These are phyloP conservation scores for Verticillium albo-atrum DNA, from an alignment of 2,329 filamentous ascomycete genomes.

Conservation along the genomic window DNA sequence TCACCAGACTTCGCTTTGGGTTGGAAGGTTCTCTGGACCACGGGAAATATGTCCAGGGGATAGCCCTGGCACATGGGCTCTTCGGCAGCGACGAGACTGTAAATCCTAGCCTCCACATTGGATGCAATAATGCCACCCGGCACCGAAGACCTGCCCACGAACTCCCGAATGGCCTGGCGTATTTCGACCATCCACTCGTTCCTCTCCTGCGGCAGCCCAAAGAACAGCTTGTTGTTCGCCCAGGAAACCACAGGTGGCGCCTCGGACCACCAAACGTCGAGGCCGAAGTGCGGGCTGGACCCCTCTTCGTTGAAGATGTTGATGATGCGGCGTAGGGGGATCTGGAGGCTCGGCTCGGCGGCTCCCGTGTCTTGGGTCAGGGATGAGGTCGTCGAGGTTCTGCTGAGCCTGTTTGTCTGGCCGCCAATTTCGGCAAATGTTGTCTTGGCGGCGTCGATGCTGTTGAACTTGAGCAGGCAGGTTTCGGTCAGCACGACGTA, in stretches of 20 bases:
- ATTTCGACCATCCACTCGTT: conserved; percentile 46
- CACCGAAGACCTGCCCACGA: conserved; percentile 23
- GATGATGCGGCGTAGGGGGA: conserved; percentile 47
- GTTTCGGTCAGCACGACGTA: conserved; percentile 49
- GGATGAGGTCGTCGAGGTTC: conserved; percentile 16
- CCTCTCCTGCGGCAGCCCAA: conserved; percentile 41
- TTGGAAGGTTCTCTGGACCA: conserved; percentile 42
- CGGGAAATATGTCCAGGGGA: conserved; percentile 41
- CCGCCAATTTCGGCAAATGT: conserved; percentile 40
- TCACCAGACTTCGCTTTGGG: conserved; percentile 33
- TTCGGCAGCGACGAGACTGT: conserved; percentile 38
- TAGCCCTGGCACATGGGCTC: conserved; percentile 32
- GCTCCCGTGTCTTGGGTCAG: conserved; percentile 22
- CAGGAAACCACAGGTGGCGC: conserved; percentile 38
- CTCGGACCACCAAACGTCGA: conserved; percentile 55
- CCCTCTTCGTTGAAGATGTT: conserved; percentile 49
- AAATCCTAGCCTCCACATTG: conserved; percentile 43
- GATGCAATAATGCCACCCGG: conserved; percentile 34
- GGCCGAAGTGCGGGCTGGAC: conserved; percentile 41
- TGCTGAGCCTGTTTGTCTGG: conserved; percentile 14
- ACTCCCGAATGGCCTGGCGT: conserved; percentile 32
- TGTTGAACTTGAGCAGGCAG: conserved; percentile 46
- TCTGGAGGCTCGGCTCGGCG: conserved; percentile 36
- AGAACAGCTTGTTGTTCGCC: conserved; percentile 43
- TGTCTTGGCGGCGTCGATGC: conserved; percentile 38